Percentiles rank a stretch among this genome's conserved stretches.
These are phyloP conservation scores for Fermentozyma sake DNA, from an alignment of 1,139 yeast genomes.

Conservation along the genomic window DNA sequence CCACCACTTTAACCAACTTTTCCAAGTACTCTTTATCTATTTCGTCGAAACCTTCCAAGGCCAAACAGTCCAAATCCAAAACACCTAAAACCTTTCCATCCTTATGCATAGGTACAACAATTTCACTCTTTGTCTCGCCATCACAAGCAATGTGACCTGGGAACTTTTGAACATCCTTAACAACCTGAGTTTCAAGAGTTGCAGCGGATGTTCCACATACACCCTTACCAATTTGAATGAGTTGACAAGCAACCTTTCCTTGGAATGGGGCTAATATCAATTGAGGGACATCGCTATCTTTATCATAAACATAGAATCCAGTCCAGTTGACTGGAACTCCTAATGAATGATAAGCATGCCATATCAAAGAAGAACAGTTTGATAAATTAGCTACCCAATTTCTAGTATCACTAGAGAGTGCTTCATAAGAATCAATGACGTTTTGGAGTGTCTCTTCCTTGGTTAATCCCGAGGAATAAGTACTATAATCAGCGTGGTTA, in stretches of 20 bases:
- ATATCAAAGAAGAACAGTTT: slow-evolving; percentile 77
- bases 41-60: slow-evolving; percentile 59
- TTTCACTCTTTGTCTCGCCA: slow-evolving; percentile 89
- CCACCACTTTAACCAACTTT: slow-evolving; percentile 48
- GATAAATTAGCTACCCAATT: slow-evolving; percentile 91
- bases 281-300: slow-evolving; percentile 27
- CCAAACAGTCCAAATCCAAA: slow-evolving; percentile 79
- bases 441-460: slow-evolving; percentile 59
- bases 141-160: slow-evolving; percentile 98
- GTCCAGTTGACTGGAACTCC: slow-evolving; percentile 76
- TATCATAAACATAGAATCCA: slow-evolving; percentile 69
- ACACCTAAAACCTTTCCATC: slow-evolving; percentile 59
- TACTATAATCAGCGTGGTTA: slow-evolving; percentile 65
- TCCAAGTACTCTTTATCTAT: slow-evolving; percentile 60
- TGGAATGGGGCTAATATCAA: slow-evolving; percentile 89
- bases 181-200: slow-evolving; percentile 58
- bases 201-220: slow-evolving; percentile 88
- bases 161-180: slow-evolving; percentile 66
- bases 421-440: slow-evolving; percentile 58
- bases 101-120: slow-evolving; percentile 69
- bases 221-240: slow-evolving; percentile 72
- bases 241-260: slow-evolving; percentile 95
- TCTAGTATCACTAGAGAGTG: slow-evolving; percentile 55
- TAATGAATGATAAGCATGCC: slow-evolving; percentile 79
- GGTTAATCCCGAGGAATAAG: slow-evolving; percentile 30